phyloP scores from a whole-genome alignment of 352 stramenopile genomes.

The Pythium rishiriense region DNA sequence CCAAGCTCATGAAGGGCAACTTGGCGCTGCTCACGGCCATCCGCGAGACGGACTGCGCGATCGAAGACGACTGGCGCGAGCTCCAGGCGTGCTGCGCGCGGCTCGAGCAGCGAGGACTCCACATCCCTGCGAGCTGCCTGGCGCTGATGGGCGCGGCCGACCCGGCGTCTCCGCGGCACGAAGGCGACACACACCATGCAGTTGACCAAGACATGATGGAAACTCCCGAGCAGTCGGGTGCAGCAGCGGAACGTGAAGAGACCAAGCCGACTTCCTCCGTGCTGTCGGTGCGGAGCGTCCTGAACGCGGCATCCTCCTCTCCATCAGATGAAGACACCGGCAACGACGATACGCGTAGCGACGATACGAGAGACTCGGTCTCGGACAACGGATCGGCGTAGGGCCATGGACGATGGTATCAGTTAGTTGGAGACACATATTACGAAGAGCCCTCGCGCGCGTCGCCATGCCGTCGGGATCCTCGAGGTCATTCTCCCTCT shows the following conservation, averaged over 20 bases:
- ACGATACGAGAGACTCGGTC: background rate
- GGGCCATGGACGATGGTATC: background rate
- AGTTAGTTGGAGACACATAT: no score
- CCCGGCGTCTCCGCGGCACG: background rate
- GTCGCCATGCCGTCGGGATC: no score
- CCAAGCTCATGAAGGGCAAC: conserved; percentile 58
- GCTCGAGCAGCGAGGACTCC: conserved; percentile 30
- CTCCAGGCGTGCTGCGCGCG: conserved; percentile 32
- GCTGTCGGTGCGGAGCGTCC: conserved; percentile 18
- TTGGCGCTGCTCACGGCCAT: conserved; percentile 53
- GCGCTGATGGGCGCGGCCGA: conserved; percentile 28
- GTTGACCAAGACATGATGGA: background rate
- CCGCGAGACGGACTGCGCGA: conserved; percentile 45
- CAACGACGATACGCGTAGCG: background rate
- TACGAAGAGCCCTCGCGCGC: no score
- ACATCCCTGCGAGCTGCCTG: conserved; percentile 33
- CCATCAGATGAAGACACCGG: background rate
- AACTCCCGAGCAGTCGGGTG: background rate
- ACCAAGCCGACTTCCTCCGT: background rate
- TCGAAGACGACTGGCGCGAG: conserved; percentile 30
- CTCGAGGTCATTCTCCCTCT: background rate
- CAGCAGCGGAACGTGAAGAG: background rate
- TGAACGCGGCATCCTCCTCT: conserved; percentile 14
- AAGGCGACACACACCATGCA: background rate
- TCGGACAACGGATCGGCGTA: conserved; percentile 3